Conservation (phyloP, 2,329 filamentous ascomycete genomes). For the Fusarium pseudograminearum region DNA sequence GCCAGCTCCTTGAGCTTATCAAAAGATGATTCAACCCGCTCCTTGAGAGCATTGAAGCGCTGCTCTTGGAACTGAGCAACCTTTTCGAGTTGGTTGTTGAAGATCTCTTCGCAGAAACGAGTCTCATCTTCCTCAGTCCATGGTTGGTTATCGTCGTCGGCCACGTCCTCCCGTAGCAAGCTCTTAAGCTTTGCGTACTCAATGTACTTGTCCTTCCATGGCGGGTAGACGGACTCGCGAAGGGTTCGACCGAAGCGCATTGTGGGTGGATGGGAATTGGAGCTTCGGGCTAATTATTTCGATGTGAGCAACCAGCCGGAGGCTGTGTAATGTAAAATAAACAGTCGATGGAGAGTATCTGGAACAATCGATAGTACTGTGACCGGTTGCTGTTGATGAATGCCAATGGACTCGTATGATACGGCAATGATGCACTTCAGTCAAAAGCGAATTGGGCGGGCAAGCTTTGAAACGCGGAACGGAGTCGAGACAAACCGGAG, state of each 20-base stretch:
- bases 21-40: constrained; percentile 67
- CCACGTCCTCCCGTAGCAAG: constrained; percentile 82
- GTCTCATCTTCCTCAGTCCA: constrained; percentile 98
- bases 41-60: constrained; percentile 71
- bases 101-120: constrained; percentile 91
- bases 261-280: constrained; percentile 12
- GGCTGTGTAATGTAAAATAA: not conserved
- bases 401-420: constrained; percentile 34
- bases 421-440: constrained; percentile 33
- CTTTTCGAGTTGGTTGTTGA: constrained; percentile 95
- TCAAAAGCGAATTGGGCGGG: constrained; percentile 7
- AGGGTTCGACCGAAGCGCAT: constrained; percentile 98
- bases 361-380: not conserved
- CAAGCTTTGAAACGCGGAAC: constrained; percentile 18
- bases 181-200: constrained; percentile 95
- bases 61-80: constrained; percentile 89
- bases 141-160: constrained; percentile 67
- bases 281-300: constrained; percentile 21
- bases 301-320: constrained; percentile 8
- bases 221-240: constrained; percentile 80
- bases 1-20: constrained; percentile 84
- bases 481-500: not conserved
- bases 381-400: not conserved
- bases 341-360: not conserved
- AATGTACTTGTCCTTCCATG: constrained; percentile 95